A percentile compares a stretch with the other conserved stretches of the same genome.
These are phyloP conservation scores for Populus ilicifolia DNA, from an alignment of 345 rosid species.

Conservation along the genomic window DNA sequence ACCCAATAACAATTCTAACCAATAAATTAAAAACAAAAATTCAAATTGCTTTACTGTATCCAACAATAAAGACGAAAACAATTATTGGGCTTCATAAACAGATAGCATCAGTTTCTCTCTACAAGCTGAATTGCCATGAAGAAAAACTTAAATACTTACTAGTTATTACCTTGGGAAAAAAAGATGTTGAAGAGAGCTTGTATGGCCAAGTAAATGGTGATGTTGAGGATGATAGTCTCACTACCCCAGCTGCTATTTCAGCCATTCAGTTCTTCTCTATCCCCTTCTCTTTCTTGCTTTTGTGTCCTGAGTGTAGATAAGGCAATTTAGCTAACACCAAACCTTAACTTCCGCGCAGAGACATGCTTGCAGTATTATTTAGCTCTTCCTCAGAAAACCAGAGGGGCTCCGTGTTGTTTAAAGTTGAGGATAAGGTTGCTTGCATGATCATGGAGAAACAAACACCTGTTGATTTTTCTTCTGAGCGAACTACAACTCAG, in stretches of 20 bases:
- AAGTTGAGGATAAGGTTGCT: too few relatives aligned
- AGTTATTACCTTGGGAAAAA: slow-evolving; percentile 14
- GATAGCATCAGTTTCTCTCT: not conserved
- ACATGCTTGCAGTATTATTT: too few relatives aligned
- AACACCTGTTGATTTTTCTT: too few relatives aligned
- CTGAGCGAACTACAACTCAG: too few relatives aligned
- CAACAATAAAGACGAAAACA: not conserved
- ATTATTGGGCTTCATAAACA: not conserved
- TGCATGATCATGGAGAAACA: too few relatives aligned
- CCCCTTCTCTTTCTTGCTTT: not conserved
- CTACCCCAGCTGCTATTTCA: not conserved
- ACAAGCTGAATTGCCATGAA: not conserved
- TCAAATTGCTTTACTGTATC: not conserved
- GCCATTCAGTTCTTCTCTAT: slow-evolving; percentile 14
- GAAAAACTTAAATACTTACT: too few relatives aligned
- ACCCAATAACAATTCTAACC: not conserved
- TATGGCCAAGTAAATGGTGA: not conserved
- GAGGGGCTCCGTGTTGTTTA: too few relatives aligned
- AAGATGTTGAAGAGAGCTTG: not conserved
- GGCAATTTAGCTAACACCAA: not conserved
- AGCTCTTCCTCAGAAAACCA: too few relatives aligned
- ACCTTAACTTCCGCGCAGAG: too few relatives aligned
- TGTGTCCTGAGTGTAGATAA: not conserved
- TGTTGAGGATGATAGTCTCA: not conserved
- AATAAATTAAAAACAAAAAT: too few relatives aligned